Percentiles rank a stretch among this genome's conserved stretches.
These are phyloP conservation scores for Cercis canadensis DNA, from an alignment of 306 rosid species.

Conservation along the genomic window DNA sequence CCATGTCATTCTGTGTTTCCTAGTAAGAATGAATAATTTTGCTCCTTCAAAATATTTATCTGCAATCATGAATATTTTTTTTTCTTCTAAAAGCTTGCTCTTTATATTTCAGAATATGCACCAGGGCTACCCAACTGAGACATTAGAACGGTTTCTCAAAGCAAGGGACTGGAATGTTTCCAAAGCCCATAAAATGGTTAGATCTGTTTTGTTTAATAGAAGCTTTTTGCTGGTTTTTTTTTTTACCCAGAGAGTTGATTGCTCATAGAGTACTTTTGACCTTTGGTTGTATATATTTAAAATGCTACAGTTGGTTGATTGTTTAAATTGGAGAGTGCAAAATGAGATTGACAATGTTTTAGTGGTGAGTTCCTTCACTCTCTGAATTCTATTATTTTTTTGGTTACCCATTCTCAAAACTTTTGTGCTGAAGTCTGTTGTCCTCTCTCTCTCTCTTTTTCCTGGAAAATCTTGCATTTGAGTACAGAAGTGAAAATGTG, in stretches of 20 bases:
- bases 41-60: background rate
- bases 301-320: constrained; percentile 76
- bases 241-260: constrained; percentile 1
- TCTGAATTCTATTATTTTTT: constrained; percentile 11
- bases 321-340: constrained; percentile 84
- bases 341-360: constrained; percentile 83
- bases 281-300: constrained; percentile 32
- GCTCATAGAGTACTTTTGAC: constrained; percentile 27
- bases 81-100: constrained; percentile 24
- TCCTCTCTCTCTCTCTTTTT: background rate
- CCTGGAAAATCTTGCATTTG: background rate
- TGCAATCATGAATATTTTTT: constrained; percentile 8
- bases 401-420: constrained; percentile 2
- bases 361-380: constrained; percentile 62
- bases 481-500: background rate
- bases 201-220: constrained; percentile 25
- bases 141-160: constrained; percentile 78
- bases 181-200: constrained; percentile 93
- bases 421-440: constrained; percentile 26
- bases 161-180: constrained; percentile 87
- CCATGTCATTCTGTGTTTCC: constrained; percentile 18
- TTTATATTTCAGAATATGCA: constrained; percentile 76
- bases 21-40: background rate
- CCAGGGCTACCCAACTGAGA: constrained; percentile 73
- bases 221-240: constrained; percentile 18